A percentile compares a stretch with the other conserved stretches of the same genome.
Conservation (phyloP, 1,284 basidiomycete genomes). For the Boletus hoseneyae region DNA sequence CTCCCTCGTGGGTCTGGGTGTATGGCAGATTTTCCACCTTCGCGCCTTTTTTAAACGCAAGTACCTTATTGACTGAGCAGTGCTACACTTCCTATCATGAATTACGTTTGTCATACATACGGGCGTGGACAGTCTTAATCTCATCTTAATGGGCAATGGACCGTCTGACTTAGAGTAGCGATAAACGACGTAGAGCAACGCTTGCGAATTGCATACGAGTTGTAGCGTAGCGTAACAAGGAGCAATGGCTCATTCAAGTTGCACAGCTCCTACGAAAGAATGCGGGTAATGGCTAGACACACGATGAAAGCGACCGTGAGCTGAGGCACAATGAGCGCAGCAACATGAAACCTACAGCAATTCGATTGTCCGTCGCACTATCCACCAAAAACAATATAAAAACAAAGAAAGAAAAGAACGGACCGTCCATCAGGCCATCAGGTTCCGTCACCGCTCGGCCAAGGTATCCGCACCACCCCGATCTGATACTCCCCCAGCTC, state of each 20-base stretch:
- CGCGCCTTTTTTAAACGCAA: conserved; percentile 96
- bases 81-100: conserved; percentile 11
- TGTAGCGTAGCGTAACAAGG: no score
- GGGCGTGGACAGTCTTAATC: conserved; percentile 1
- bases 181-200: no score
- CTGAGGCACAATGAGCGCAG: background rate
- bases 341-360: background rate
- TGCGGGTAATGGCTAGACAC: background rate
- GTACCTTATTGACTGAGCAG: conserved; percentile 85
- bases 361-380: background rate
- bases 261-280: conserved; percentile 7
- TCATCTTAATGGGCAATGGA: background rate
- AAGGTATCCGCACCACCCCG: conserved; percentile 29
- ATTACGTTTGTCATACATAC: conserved; percentile 3
- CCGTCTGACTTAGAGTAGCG: no score
- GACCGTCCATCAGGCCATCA: background rate
- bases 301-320: background rate
- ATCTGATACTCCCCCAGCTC: conserved; percentile 30
- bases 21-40: conserved; percentile 94
- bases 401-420: no score
- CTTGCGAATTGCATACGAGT: no score
- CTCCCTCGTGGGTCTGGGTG: conserved; percentile 79
- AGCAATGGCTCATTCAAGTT: background rate
- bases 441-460: conserved; percentile 18
- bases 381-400: background rate